Base-by-base conservation (phyloP, 2,329 filamentous ascomycete species). In the Neoascochyta sp. region DNA sequence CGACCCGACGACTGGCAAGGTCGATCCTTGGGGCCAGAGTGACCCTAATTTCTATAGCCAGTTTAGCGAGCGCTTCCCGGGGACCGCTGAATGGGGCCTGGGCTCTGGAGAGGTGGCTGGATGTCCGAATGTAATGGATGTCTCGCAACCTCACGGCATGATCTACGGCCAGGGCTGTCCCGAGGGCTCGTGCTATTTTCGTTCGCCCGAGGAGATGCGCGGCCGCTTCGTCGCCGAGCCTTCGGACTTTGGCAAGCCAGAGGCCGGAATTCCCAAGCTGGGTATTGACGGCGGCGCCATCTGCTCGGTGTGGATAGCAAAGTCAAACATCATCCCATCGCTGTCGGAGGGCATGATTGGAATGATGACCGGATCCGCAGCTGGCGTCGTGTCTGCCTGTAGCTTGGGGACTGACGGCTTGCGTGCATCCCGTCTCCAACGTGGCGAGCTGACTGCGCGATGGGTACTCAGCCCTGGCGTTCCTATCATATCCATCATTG, bases 401-500 rank as follows among this genome's bases (percentile, higher is more conserved):
- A 82, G 86, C 12, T 68, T 95, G 1, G 83, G 83, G 14, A 69
- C 68, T 9, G 71, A 75, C 53, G 68, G 68, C 28, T 59, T 76
- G 14, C 77, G 81, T 28, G 68, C 78, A 29, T 71, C 78, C 31
- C 75, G 81, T 34, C 78, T 81, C 42, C 70, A 74, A 20, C 78
- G 78, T 22, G 88, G 88, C 4, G 83, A 93, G 30, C 50, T 92
- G 44, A 94, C 86, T 21, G 85, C 86, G 18, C 84, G 83, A 45
- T 96, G 90, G 90, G 80, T 86, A 7, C 70, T 96, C 9, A 88
- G 87, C 53, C 92, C 92, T 3, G 92, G 92, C 22, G 88, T 96
- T 3, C 92, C 92, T 0, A 92, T 98, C 39, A 75, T 95, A 31
- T 77, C 80, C 1, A 78, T 98, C 38, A 78, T 78, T 24, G 76